phyloP scores from a whole-genome alignment of 2,329 filamentous ascomycete species.

The Arthrobotrys sphaeroides region DNA sequence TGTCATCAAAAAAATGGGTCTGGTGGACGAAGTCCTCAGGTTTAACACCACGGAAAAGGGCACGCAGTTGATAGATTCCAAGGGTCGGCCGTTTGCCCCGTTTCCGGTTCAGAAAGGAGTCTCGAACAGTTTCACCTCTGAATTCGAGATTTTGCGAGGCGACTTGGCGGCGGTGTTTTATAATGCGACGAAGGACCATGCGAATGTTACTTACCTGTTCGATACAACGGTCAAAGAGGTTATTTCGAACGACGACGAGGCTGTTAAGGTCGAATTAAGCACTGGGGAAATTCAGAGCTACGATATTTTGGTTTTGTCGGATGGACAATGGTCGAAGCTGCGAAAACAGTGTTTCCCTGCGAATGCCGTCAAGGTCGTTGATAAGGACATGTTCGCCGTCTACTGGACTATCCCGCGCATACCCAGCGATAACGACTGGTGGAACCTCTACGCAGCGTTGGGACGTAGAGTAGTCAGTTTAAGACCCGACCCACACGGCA shows the following conservation, averaged over 20 bases:
- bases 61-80: constrained; percentile 62
- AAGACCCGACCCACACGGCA: constrained; percentile 23
- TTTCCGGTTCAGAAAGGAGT: constrained; percentile 63
- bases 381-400: constrained; percentile 35
- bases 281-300: constrained; percentile 63
- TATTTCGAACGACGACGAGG: constrained; percentile 59
- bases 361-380: constrained; percentile 16
- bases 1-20: constrained; percentile 66
- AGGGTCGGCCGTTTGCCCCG: constrained; percentile 61
- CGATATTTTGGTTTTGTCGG: constrained; percentile 68
- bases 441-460: constrained; percentile 24
- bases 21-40: constrained; percentile 63
- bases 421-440: constrained; percentile 19
- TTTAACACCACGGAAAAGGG: constrained; percentile 65
- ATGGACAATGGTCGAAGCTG: constrained; percentile 67
- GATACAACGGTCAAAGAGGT: constrained; percentile 58
- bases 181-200: constrained; percentile 61
- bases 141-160: constrained; percentile 64
- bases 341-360: constrained; percentile 58
- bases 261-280: constrained; percentile 62
- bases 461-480: constrained; percentile 23
- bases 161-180: constrained; percentile 62
- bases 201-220: constrained; percentile 61
- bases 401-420: constrained; percentile 33
- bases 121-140: constrained; percentile 64